A percentile compares a stretch with the other conserved stretches of the same genome.
Conservation (phyloP, 176 grass and related monocot species). For the Puccinellia tenuiflora region DNA sequence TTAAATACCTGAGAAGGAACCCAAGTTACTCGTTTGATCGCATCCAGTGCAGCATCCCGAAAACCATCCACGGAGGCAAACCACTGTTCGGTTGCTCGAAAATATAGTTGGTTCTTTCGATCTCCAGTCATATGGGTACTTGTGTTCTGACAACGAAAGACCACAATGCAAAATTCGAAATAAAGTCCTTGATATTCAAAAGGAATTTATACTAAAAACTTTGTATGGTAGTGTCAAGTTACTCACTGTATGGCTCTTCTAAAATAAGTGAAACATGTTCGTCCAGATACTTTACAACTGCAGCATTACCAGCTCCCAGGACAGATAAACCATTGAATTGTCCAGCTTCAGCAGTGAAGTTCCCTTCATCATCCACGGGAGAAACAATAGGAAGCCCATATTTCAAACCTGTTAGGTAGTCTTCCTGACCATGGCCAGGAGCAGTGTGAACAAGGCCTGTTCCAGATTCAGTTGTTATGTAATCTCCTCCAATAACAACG, state of each 20-base stretch:
- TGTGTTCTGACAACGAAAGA: slow-evolving; percentile 64
- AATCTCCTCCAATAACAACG: slow-evolving; percentile 90
- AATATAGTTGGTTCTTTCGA: slow-evolving; percentile 98
- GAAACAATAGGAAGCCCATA: slow-evolving; percentile 89
- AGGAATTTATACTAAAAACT: neutral
- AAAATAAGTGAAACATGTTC: slow-evolving; percentile 65
- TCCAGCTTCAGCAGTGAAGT: slow-evolving; percentile 86
- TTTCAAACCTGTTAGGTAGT: slow-evolving; percentile 86
- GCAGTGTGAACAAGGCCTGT: slow-evolving; percentile 99
- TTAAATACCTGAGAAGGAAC: slow-evolving; percentile 75
- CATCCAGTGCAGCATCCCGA: slow-evolving; percentile 90
- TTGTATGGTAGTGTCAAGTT: slow-evolving; percentile 3
- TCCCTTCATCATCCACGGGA: slow-evolving; percentile 91
- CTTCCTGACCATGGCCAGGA: slow-evolving; percentile 97
- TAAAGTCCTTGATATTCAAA: neutral
- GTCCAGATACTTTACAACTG: slow-evolving; percentile 75
- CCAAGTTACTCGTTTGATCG: slow-evolving; percentile 79
- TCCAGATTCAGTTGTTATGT: slow-evolving; percentile 95
- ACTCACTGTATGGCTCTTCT: slow-evolving; percentile 95
- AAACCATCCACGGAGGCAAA: slow-evolving; percentile 98
- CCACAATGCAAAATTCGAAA: slow-evolving; percentile 21
- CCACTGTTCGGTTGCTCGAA: slow-evolving; percentile 93
- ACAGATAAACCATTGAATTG: slow-evolving; percentile 78
- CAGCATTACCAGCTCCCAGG: slow-evolving; percentile 73
- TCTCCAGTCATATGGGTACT: slow-evolving; percentile 99